Evolutionary conservation across 2,329 filamentous ascomycete species (phyloP).

Genomic region (Cercospora zeae-maydis): DNA sequence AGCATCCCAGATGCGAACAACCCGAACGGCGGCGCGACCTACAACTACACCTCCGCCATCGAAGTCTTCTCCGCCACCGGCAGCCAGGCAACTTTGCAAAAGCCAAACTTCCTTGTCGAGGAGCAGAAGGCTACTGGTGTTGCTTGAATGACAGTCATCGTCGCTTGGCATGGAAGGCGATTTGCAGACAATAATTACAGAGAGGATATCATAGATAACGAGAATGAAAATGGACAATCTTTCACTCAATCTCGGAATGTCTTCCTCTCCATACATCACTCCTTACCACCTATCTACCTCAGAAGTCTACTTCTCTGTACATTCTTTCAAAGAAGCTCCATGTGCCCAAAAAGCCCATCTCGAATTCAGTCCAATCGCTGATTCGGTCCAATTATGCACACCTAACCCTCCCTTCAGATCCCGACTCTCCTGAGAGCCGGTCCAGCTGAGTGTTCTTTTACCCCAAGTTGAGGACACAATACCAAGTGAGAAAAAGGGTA

Average conservation of each 20-base stretch:
- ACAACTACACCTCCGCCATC: constrained; percentile 22
- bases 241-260: neutral
- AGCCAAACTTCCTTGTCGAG: constrained; percentile 21
- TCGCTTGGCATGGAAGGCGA: neutral
- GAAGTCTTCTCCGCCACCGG: constrained; percentile 26
- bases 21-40: neutral
- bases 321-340: neutral
- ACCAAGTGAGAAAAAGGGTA: constrained; percentile 3
- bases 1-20: neutral
- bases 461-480: neutral
- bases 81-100: constrained; percentile 18
- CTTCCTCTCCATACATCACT: neutral
- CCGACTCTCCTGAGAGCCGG: neutral
- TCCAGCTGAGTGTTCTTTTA: neutral
- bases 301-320: neutral
- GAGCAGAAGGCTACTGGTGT: constrained; percentile 17
- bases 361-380: neutral
- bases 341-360: neutral
- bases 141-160: constrained; percentile 3
- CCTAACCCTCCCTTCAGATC: neutral
- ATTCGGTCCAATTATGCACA: neutral
- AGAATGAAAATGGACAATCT: neutral
- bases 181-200: neutral
- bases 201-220: too few relatives aligned
- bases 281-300: neutral